Evolutionary conservation across 140 eudicot genomes (phyloP).

Genomic region (Bidens hawaiensis): DNA sequence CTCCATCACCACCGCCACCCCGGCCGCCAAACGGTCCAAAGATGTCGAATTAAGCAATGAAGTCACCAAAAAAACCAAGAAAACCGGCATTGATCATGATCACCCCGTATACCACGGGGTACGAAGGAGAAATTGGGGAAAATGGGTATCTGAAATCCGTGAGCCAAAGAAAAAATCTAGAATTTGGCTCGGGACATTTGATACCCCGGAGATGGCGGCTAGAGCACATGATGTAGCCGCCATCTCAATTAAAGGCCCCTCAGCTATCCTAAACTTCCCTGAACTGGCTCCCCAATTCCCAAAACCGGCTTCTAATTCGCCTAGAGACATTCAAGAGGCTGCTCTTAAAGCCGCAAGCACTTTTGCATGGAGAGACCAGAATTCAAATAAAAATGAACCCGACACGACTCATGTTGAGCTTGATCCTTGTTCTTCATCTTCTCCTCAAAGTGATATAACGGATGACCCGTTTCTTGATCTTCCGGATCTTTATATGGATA

Average conservation of each 20-base stretch:
- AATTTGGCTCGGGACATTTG: conserved; percentile 73
- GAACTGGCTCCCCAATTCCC: conserved; percentile 44
- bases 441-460: conserved; percentile 8
- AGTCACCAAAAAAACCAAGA: background rate
- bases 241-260: conserved; percentile 51
- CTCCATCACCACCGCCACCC: too few relatives aligned
- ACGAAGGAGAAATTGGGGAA: conserved; percentile 64
- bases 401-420: background rate
- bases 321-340: conserved; percentile 61
- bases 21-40: background rate
- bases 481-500: conserved; percentile 29
- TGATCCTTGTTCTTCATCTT: conserved; percentile 7
- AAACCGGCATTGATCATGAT: background rate
- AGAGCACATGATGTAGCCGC: conserved; percentile 80
- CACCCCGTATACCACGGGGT: conserved; percentile 52
- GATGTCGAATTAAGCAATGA: background rate
- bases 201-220: conserved; percentile 73
- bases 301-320: conserved; percentile 45
- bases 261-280: conserved; percentile 62
- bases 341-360: conserved; percentile 50
- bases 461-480: conserved; percentile 31
- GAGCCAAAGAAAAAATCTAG: conserved; percentile 75
- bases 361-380: conserved; percentile 1
- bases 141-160: conserved; percentile 80
- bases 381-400: background rate